Conservation (phyloP, 1,284 basidiomycete species). For the Phylloboletellus chloephorus region DNA sequence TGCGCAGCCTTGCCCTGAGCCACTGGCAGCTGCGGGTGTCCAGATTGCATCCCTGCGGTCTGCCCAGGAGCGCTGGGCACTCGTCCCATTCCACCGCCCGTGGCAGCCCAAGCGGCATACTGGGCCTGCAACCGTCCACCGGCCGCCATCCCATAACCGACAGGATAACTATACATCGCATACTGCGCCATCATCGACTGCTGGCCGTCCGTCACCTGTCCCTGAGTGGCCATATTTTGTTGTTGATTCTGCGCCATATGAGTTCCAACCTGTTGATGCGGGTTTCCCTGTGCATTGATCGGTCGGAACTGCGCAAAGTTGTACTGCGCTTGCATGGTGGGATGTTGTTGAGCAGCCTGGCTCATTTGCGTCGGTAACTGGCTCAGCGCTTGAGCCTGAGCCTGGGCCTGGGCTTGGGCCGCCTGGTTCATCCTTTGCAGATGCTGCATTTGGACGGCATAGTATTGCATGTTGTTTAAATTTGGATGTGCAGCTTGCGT, state of each 20-base stretch:
- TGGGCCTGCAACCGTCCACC: slow-evolving; percentile 19
- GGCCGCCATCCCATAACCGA: slow-evolving; percentile 28
- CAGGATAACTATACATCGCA: slow-evolving; percentile 30
- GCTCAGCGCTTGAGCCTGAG: slow-evolving; percentile 18
- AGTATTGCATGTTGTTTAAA: slow-evolving; percentile 13
- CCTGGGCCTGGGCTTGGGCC: slow-evolving; percentile 20
- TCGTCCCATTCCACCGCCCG: slow-evolving; percentile 25
- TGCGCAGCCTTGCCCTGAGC: slow-evolving; percentile 34
- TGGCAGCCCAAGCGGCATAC: slow-evolving; percentile 28
- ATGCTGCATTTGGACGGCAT: slow-evolving; percentile 14
- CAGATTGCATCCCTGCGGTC: slow-evolving; percentile 26
- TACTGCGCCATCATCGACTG: slow-evolving; percentile 31
- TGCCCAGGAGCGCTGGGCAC: slow-evolving; percentile 30
- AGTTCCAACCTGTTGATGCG: slow-evolving; percentile 21
- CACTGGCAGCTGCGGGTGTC: slow-evolving; percentile 32
- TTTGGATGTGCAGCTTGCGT: slow-evolving; percentile 20
- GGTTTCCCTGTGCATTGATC: slow-evolving; percentile 21
- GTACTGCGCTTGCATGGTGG: slow-evolving; percentile 22
- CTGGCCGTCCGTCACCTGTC: slow-evolving; percentile 24
- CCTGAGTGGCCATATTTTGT: slow-evolving; percentile 21
- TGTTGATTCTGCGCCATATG: slow-evolving; percentile 23
- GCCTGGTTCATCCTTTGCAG: slow-evolving; percentile 20
- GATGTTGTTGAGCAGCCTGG: slow-evolving; percentile 23
- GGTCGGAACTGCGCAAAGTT: slow-evolving; percentile 21
- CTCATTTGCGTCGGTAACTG: slow-evolving; percentile 23